Percentiles rank a stretch among this genome's conserved stretches.
phyloP scores from a whole-genome alignment of 805 yeast genomes.

The Kodamaea laetipori region DNA sequence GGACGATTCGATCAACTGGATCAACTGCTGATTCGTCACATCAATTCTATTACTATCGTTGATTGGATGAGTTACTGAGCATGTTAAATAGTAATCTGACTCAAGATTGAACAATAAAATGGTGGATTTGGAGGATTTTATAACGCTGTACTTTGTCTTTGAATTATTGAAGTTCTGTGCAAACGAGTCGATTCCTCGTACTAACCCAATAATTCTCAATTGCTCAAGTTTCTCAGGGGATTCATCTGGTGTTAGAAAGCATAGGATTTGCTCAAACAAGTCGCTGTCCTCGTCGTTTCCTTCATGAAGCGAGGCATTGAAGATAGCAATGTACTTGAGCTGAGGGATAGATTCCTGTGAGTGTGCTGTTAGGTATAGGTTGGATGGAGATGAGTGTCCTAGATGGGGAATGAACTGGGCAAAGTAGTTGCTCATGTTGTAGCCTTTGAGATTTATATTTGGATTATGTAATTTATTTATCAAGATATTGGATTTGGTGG shows the following conservation, averaged over 20 bases:
- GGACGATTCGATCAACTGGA: conserved; percentile 22
- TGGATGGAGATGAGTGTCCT: conserved; percentile 18
- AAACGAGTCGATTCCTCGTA: conserved; percentile 39
- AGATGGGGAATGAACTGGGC: conserved; percentile 34
- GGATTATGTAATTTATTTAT: background rate
- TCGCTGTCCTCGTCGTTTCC: conserved; percentile 33
- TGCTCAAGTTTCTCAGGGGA: conserved; percentile 22
- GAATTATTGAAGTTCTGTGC: conserved; percentile 25
- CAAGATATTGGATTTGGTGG: background rate
- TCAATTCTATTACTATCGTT: conserved; percentile 18
- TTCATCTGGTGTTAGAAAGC: conserved; percentile 25
- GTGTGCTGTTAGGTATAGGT: conserved; percentile 9
- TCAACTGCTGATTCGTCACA: conserved; percentile 29
- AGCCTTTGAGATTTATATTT: background rate
- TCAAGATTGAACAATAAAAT: conserved; percentile 30
- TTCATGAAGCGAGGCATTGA: conserved; percentile 31
- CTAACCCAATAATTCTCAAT: conserved; percentile 35
- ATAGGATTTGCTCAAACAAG: conserved; percentile 34
- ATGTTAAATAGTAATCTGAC: conserved; percentile 27
- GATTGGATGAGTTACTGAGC: conserved; percentile 23
- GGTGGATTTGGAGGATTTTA: conserved; percentile 29
- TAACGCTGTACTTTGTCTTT: conserved; percentile 20
- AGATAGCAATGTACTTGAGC: conserved; percentile 29
- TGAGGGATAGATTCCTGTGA: conserved; percentile 13
- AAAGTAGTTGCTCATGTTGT: conserved; percentile 31